A percentile compares a stretch with the other conserved stretches of the same genome.
Evolutionary conservation across 2,329 filamentous ascomycete species (phyloP).

Genomic region (Penicillium crustosum): DNA sequence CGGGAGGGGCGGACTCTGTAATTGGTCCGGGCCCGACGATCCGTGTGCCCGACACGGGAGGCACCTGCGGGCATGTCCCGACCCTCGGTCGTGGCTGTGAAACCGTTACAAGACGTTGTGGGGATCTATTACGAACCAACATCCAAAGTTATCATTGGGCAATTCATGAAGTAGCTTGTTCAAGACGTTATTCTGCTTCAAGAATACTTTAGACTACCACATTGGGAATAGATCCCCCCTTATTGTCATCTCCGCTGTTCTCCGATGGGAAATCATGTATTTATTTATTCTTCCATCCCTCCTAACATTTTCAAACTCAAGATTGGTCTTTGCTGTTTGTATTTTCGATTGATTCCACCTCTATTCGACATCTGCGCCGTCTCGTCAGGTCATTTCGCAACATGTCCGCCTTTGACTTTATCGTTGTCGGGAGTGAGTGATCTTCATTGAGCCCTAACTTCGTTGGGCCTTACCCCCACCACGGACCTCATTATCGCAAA

Average conservation of each 20-base stretch:
- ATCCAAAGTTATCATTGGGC: neutral
- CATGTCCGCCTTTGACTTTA: conserved; percentile 21
- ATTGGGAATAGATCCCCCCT: neutral
- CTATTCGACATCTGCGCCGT: neutral
- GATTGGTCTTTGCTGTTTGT: neutral
- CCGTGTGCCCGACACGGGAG: neutral
- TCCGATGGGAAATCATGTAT: neutral
- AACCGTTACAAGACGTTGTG: neutral
- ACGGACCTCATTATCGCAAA: no score
- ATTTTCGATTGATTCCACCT: neutral
- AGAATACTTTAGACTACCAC: neutral
- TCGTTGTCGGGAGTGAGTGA: conserved; percentile 21
- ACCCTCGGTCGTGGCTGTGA: neutral
- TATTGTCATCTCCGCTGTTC: neutral
- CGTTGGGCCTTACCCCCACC: neutral
- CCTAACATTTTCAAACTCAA: neutral
- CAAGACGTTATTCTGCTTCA: neutral
- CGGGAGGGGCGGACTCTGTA: neutral
- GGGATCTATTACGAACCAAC: neutral
- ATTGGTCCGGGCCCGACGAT: neutral
- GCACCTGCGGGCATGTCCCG: neutral
- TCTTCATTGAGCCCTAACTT: neutral
- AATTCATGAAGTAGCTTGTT: neutral
- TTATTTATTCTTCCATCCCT: conserved; percentile 2
- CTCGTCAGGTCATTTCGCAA: neutral